Evolutionary conservation across 2,329 filamentous ascomycete genomes (phyloP).

Genomic region (Rosellinia necatrix): DNA sequence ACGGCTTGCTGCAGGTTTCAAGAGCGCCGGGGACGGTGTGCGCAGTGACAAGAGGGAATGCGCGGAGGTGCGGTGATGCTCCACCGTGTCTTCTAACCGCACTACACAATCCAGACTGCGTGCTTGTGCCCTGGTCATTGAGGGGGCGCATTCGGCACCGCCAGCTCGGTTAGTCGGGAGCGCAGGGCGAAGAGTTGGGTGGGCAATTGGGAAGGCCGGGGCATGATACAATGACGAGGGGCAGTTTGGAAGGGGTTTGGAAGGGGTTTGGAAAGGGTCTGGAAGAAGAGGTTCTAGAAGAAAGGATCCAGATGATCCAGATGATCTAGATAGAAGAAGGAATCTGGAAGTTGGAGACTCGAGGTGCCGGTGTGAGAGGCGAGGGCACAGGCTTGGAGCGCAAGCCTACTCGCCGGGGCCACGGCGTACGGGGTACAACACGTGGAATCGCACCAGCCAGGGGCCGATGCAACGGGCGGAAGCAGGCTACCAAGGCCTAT

Average conservation of each 20-base stretch:
- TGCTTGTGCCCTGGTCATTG: slow-evolving; percentile 35
- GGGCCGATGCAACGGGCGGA: slow-evolving; percentile 23
- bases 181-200: slow-evolving; percentile 26
- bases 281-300: no score
- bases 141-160: slow-evolving; percentile 33
- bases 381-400: slow-evolving; percentile 15
- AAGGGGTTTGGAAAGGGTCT: no score
- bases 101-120: slow-evolving; percentile 28
- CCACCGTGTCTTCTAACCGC: slow-evolving; percentile 34
- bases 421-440: slow-evolving; percentile 19
- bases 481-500: slow-evolving; percentile 20
- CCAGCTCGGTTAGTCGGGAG: slow-evolving; percentile 9
- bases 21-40: slow-evolving; percentile 29
- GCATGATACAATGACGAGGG: slow-evolving; percentile 30
- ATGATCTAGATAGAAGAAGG: no score
- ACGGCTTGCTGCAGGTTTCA: slow-evolving; percentile 31
- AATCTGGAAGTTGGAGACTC: slow-evolving; percentile 23
- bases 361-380: slow-evolving; percentile 15
- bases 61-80: slow-evolving; percentile 27
- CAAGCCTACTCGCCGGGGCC: slow-evolving; percentile 21
- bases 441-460: slow-evolving; percentile 25
- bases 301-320: no score
- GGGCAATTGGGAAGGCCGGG: slow-evolving; percentile 30
- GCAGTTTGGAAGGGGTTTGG: slow-evolving; percentile 20
- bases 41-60: slow-evolving; percentile 26